Base-by-base conservation (phyloP, 2,329 filamentous ascomycete species). In the Neobulgaria alba region DNA sequence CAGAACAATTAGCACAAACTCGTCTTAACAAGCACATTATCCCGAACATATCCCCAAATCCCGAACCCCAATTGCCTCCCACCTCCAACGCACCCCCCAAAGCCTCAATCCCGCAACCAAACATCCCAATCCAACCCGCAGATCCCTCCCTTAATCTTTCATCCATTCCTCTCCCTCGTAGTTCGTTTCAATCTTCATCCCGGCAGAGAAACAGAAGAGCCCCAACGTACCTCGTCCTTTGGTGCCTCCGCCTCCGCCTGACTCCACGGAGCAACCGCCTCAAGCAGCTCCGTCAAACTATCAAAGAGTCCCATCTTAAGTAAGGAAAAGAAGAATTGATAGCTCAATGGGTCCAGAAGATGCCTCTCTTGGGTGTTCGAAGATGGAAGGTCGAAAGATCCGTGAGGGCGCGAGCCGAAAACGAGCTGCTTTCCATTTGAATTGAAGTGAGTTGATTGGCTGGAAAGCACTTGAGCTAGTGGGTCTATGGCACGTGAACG, bases 271-370 rank as follows among this genome's bases (percentile, higher is more conserved):
- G 72, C 69, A 53, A 73, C 76, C 49, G 76, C 76, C 66, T 79
- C 75, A 59, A 79, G 66, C 60, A 82, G 67, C 61, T 81, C 77
- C 59, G 68, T 70, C 58, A 79, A 71, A 53, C 71, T 66, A 63
- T 80, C 75, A 73, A 76, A 80, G 67, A 81, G 70, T 68, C 75
- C 77, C 77, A 82, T 82, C 64, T 49, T 57, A 36, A 29, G 36
- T 26, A 20, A 10, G 16, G 37, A 21, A 7, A 26, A 29, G 29
- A 35, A 45, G 45, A 39, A 33, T 36, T 38, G 43, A 38, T 42
- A 29, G 23, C 33, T 39, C 33, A 39, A 39, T 42, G 16, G 29
- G 20, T 12, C n/a, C n/a, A n/a, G 21, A 38, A 35, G 44, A 33
- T 41, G 40, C 10, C 20, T 29, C 39, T 31, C 26, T 47, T 23